Conservation (phyloP, 345 rosid genomes). For the Eucalyptus curtisii region DNA sequence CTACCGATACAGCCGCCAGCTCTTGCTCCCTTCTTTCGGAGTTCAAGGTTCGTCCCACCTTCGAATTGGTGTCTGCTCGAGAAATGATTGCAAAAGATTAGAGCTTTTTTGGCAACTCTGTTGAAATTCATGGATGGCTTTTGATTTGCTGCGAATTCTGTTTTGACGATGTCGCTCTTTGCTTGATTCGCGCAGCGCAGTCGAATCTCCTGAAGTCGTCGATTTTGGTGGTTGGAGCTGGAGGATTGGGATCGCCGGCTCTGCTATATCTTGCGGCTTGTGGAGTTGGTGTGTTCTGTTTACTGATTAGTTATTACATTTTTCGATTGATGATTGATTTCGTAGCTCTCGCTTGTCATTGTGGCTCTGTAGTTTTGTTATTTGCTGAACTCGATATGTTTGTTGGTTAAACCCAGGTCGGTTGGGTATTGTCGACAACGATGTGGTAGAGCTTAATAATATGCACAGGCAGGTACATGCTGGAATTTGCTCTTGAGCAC, state of each 20-base stretch:
- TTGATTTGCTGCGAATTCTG: not conserved
- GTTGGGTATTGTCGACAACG: constrained; percentile 89
- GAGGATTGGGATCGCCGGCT: constrained; percentile 93
- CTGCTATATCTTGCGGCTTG: constrained; percentile 82
- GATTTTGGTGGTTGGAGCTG: constrained; percentile 83
- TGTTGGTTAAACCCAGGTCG: constrained; percentile 30
- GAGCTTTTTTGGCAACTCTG: not conserved
- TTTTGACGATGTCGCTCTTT: not conserved
- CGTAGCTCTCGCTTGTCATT: not conserved
- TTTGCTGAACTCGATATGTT: not conserved
- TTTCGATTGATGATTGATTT: not conserved
- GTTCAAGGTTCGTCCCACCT: constrained; percentile 41
- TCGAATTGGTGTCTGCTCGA: not conserved
- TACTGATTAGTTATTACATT: not conserved
- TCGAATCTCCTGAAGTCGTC: constrained; percentile 74
- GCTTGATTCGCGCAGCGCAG: constrained; percentile 32
- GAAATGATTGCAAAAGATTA: not conserved
- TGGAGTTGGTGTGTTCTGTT: constrained; percentile 53
- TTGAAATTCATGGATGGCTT: not conserved
- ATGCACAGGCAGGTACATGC: constrained; percentile 92
- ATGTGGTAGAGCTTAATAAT: constrained; percentile 89
- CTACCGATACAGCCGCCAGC: constrained; percentile 91
- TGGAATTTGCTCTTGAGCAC: not conserved
- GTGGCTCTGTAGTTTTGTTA: not conserved
- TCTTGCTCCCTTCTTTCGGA: constrained; percentile 81